Percentiles rank a stretch among this genome's conserved stretches.
Conservation (phyloP, 1,284 basidiomycete genomes). For the Butyriboletus appendiculatus region DNA sequence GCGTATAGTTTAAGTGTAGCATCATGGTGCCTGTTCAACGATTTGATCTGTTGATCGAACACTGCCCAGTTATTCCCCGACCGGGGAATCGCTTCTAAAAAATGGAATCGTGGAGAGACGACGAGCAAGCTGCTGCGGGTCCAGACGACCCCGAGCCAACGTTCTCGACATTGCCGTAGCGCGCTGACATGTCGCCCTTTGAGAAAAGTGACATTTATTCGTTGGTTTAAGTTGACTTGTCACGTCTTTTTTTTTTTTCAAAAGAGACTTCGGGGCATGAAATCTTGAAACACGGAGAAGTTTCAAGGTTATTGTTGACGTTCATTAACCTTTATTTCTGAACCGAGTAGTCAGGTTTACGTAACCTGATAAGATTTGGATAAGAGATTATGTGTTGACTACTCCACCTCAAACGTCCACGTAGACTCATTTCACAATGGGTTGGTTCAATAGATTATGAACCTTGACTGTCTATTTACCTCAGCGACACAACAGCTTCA, state of each 20-base stretch:
- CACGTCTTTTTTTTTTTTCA: slow-evolving; percentile 2
- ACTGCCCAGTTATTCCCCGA: background rate
- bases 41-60: slow-evolving; percentile 10
- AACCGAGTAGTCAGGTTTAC: slow-evolving; percentile 17
- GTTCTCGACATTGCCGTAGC: slow-evolving; percentile 28
- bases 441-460: slow-evolving; percentile 17
- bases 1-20: background rate
- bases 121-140: background rate
- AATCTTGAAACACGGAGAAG: slow-evolving; percentile 29
- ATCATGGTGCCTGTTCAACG: slow-evolving; percentile 7
- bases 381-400: background rate
- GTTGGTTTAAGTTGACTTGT: slow-evolving; percentile 10
- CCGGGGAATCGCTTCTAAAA: slow-evolving; percentile 12
- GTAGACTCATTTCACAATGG: slow-evolving; percentile 21
- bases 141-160: slow-evolving; percentile 4
- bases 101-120: slow-evolving; percentile 16
- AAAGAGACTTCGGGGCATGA: slow-evolving; percentile 25
- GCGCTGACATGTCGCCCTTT: background rate
- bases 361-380: slow-evolving; percentile 31
- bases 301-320: slow-evolving; percentile 29
- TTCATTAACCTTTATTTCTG: slow-evolving; percentile 10
- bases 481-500: slow-evolving; percentile 45
- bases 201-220: background rate
- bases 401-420: slow-evolving; percentile 5
- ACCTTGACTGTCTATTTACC: slow-evolving; percentile 17